Evolutionary conservation across 345 rosid species (phyloP), one percentile per base, ranked within the genome.

Genomic region (Camelina neglecta): DNA sequence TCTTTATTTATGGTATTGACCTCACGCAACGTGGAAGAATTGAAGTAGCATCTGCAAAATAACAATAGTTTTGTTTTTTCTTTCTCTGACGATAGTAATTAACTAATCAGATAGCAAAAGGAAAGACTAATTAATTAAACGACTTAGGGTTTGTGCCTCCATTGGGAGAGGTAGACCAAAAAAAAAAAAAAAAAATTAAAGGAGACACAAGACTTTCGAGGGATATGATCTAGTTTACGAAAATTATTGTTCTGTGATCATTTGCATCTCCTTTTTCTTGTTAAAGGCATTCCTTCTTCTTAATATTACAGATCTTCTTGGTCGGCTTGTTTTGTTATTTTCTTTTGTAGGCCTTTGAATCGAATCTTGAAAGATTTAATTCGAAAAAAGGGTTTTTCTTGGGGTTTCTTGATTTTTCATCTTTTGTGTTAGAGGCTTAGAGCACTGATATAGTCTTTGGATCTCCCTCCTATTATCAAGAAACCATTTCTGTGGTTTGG

Each of bases 71-170:
- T 4, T 44, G 1, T 44, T 13, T 29, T 4, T 29, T 29, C 13
- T 15, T 10, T 44, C n/a, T 10, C n/a, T 18, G 36, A 6, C 5
- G 36, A 35, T 7, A 35, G 38, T 59, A 12, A 45, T 51, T 11
- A 12, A 1, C 12, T 20, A 35, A 13, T 50, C 11, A 39, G 50
- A 67, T 36, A 53, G 49, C 38, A 67, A 67, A 21, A 67, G 60
- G 49, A 67, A 21, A 44, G 36, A 67, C 48, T 51, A 50, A 7
- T 8, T 21, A 38, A 13, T 4, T 29, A 29, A 29, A 29, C 31
- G 31, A 44, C 36, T 67, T 67, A 51, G 60, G 71, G 72, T 53
- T 67, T 53, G 49, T 21, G 15, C 58, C 70, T 53, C 44, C 31
- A 29, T 29, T 49, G 18, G 38, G 59, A 54, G 60, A 54, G 16